These are phyloP conservation scores for Brettanomyces custersianus DNA, from an alignment of 805 yeast genomes.

Conservation along the genomic window DNA sequence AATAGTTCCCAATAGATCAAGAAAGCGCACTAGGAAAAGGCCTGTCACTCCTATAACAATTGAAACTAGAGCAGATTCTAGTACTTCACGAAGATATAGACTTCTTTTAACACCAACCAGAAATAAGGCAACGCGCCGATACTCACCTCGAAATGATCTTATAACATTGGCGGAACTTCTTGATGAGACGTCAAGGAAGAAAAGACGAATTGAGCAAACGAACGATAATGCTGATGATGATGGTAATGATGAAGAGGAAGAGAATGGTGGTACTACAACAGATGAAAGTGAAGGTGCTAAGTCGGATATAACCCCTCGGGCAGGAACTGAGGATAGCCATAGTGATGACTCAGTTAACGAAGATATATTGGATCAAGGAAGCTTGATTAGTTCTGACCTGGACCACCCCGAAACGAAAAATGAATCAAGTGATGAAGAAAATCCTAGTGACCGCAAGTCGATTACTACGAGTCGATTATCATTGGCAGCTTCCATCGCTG, in stretches of 20 bases:
- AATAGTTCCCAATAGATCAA: too few species aligned
- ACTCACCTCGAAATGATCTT: constrained; percentile 26
- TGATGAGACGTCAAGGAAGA: constrained; percentile 13
- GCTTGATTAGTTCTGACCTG: background rate
- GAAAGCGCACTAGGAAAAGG: constrained; percentile 15
- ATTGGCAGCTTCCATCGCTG: constrained; percentile 15
- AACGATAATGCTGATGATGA: too few species aligned
- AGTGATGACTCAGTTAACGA: background rate
- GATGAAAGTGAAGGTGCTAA: background rate
- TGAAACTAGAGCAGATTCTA: constrained; percentile 21
- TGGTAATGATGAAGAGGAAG: too few species aligned
- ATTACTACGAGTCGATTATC: constrained; percentile 19
- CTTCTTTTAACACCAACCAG: constrained; percentile 21
- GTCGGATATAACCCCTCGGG: constrained; percentile 2
- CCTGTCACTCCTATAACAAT: constrained; percentile 26
- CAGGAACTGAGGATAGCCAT: constrained; percentile 3
- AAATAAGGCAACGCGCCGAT: constrained; percentile 15
- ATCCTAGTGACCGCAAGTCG: constrained; percentile 6
- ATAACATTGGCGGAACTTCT: constrained; percentile 23
- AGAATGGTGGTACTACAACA: too few species aligned
- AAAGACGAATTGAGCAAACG: too few species aligned
- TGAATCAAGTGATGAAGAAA: background rate
- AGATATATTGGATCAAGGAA: too few species aligned
- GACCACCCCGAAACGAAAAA: background rate
- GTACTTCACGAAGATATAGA: constrained; percentile 23